Evolutionary conservation across 306 rosid species (phyloP), one percentile per base, ranked within the genome.

Genomic region (Cucumis hystrix): DNA sequence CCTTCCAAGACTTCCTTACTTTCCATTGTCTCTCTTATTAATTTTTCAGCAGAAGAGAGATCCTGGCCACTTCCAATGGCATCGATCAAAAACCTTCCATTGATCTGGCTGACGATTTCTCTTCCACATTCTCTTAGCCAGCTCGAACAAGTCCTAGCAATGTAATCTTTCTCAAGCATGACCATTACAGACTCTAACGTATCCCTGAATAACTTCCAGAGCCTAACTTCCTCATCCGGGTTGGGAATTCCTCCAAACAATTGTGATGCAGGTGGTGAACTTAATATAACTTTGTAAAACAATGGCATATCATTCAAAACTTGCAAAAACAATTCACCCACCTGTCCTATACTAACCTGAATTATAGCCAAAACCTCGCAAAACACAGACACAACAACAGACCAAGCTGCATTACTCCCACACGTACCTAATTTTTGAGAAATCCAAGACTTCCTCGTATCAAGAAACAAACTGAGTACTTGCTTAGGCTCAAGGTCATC

Each of bases 211-310:
- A 82, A 84, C 64, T 89, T 92, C 99, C 99, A 95, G 17, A 92
- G 97, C 92, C 89, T 91, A 61, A 95, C 88, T 85, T 95, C 99
- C 82, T 89, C 99, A 18, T 95, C 98, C 2, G 99, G 99, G 75
- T 88, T 87, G 55, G 98, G 95, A 87, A 95, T 95, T 80, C 99
- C 98, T 21, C 99, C 99, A 37, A 89, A 95, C 86, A 95, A 83
- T 62, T 95, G 98, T 1, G 97, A 85, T 0, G 92, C 93, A 4
- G 97, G 99, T 56, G 99, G 99, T 2, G 90, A 90, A 37, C 88
- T 87, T 40, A 91, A 49, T 74, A 91, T 85, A 12, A 92, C 90
- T 86, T 90, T 90, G 82, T 95, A 91, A 70, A 92, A 95, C 83
- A 91, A 82, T 6, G 99, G 99, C 98, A 92, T 86, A 67, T 95